Base-by-base conservation (phyloP, 805 yeast genomes). In the Saturnispora silvae region DNA sequence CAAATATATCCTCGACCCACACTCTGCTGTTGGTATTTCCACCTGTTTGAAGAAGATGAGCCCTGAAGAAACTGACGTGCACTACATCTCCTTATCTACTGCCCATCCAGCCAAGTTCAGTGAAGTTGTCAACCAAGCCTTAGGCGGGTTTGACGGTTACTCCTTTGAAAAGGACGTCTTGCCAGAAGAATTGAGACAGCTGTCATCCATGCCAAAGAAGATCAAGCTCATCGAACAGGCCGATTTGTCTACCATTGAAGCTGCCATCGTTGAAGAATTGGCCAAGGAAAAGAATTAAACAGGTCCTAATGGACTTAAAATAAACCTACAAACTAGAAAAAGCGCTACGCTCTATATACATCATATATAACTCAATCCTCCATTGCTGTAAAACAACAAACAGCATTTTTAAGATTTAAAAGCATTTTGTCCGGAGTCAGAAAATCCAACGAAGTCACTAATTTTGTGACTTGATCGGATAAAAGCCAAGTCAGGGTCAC, bases 41-140 rank as follows among this genome's bases (percentile, higher is more conserved):
- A 81, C 94, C 16, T 65, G 92, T 28, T 69, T 79, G 47, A 68
- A 77, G 47, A 67, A 72, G 52, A 71, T 81, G 37, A 69, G 64
- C 31, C 54, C 58, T 19, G 38, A 28, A n/a, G 28, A 39, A 10
- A 41, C 58, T 17, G 54, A 64, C 20, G 60, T 67, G 28, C 65
- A 72, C 39, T 71, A 71, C 54, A 69, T 92, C 31, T 81, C 95
- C 4, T 72, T 92, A 41, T 81, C 96, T 9, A 92, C 99, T 33
- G 99, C 99, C 7, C 99, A 92, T 58, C 99, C 99, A 30, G 99
- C 98, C 43, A 92, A 92, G 63, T 92, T 92, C 54, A 83, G 95
- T 19, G 96, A 85, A 45, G 98, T 95, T 35, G 99, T 92, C 19
- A 80, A 87, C 59, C 64, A 71, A 49, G 85, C 97, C 3, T 68